phyloP scores from a whole-genome alignment of 306 rosid genomes.

The Rosa persica region DNA sequence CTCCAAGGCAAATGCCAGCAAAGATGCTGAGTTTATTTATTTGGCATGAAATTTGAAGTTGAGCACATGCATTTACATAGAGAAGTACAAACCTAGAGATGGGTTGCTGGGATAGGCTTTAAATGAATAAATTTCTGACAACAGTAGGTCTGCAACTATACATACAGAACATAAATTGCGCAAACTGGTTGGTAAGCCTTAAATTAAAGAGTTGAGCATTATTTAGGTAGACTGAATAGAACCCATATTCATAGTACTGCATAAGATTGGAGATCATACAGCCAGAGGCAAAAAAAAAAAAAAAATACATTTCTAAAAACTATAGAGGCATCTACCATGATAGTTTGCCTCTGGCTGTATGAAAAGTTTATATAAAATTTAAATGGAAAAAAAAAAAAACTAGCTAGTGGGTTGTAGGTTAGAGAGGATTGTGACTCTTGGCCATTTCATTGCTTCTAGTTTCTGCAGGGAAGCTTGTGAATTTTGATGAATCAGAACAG shows the following conservation, averaged over 20 bases:
- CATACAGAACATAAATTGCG: slow-evolving; percentile 4
- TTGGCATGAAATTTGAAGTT: slow-evolving; percentile 5
- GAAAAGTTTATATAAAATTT: slow-evolving; percentile 1
- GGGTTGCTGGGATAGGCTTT: background rate
- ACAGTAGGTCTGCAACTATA: background rate
- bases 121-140: background rate
- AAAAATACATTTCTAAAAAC: background rate
- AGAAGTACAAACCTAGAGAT: background rate
- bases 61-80: background rate
- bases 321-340: slow-evolving; percentile 6
- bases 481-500: background rate
- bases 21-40: background rate
- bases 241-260: background rate
- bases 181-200: background rate
- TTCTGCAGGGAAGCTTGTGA: slow-evolving; percentile 1
- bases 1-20: background rate
- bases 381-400: background rate
- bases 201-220: background rate
- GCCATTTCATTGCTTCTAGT: background rate
- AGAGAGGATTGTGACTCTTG: background rate
- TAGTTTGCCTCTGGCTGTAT: slow-evolving; percentile 13
- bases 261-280: slow-evolving; percentile 4
- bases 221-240: background rate
- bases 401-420: background rate
- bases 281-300: background rate